These are phyloP conservation scores for Paramyrothecium sp. DNA, from an alignment of 2,329 filamentous ascomycete genomes.

Conservation along the genomic window DNA sequence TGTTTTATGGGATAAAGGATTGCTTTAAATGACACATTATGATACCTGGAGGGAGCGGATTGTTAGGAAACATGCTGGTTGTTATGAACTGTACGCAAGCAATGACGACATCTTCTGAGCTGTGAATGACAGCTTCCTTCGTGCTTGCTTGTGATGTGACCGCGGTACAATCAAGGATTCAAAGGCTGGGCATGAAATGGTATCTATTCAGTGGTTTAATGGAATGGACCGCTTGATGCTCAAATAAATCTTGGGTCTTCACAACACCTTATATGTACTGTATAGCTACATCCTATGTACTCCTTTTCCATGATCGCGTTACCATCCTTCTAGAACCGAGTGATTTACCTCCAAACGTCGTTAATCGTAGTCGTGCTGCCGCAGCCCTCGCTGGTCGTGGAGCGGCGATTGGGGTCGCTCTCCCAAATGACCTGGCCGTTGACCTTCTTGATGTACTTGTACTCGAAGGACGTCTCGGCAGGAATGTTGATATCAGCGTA, in stretches of 20 bases:
- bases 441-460: constrained; percentile 61
- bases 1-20: neutral
- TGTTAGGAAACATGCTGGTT: too few species aligned
- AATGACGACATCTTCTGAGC: too few species aligned
- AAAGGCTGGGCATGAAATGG: too few species aligned
- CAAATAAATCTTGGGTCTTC: neutral
- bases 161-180: neutral
- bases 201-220: too few species aligned
- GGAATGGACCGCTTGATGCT: too few species aligned
- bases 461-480: constrained; percentile 52
- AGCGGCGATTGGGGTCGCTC: constrained; percentile 44
- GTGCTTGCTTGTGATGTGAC: too few species aligned
- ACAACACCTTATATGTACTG: neutral
- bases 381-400: constrained; percentile 15
- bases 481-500: constrained; percentile 47
- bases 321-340: neutral
- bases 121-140: too few species aligned
- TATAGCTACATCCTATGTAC: neutral
- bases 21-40: neutral
- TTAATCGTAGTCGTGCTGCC: neutral
- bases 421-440: constrained; percentile 57
- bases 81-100: too few species aligned
- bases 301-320: neutral
- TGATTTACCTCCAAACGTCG: neutral
- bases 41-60: neutral